Percentiles rank a stretch among this genome's conserved stretches.
phyloP scores from a whole-genome alignment of 2,329 filamentous ascomycete genomes.

The Paecilomyces formosus region DNA sequence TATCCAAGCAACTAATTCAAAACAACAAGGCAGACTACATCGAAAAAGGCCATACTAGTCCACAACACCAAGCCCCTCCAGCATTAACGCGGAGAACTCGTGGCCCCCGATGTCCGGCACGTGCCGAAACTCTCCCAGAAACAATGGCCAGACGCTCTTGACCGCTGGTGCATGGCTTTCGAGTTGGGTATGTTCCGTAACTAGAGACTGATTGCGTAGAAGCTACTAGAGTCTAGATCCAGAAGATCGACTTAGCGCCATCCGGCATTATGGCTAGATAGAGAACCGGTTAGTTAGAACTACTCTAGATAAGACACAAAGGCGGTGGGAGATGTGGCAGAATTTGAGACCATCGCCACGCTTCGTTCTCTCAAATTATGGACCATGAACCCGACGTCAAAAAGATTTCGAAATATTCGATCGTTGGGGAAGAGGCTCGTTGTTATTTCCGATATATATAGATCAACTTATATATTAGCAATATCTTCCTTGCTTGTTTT shows the following conservation, averaged over 20 bases:
- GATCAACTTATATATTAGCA: background rate
- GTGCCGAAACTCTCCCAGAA: background rate
- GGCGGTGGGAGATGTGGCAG: too few relatives aligned
- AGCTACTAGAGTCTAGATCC: background rate
- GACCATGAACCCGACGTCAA: background rate
- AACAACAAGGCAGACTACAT: background rate
- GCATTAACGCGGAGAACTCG: background rate
- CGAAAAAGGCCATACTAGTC: background rate
- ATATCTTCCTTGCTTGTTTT: background rate
- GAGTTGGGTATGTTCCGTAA: background rate
- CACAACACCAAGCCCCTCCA: background rate
- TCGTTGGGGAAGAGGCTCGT: background rate
- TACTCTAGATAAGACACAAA: too few relatives aligned
- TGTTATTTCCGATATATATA: background rate
- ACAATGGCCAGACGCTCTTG: background rate
- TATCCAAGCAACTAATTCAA: background rate
- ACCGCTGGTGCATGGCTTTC: background rate
- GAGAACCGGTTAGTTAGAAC: too few relatives aligned
- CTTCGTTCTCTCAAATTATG: background rate
- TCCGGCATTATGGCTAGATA: too few relatives aligned
- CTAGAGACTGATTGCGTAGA: background rate
- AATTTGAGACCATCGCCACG: too few relatives aligned
- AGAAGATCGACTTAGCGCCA: background rate
- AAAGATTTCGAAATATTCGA: background rate
- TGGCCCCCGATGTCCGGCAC: background rate